phyloP scores from a whole-genome alignment of 2,329 filamentous ascomycete genomes.

The Juglanconis juglandina region DNA sequence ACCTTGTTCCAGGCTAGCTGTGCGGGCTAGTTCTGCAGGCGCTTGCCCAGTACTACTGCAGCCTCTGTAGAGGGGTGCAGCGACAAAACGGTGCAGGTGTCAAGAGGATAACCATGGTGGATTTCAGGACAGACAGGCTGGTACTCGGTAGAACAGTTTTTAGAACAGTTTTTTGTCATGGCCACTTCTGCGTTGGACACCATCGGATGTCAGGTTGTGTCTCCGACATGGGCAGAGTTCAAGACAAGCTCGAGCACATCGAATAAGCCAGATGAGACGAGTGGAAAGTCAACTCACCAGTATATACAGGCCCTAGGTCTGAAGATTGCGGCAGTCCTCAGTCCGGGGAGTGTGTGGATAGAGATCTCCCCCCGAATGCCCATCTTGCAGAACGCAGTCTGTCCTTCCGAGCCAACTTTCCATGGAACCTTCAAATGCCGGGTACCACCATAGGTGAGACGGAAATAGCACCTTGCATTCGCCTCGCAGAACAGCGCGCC shows the following conservation, averaged over 20 bases:
- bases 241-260: not conserved
- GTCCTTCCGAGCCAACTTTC: not conserved
- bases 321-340: no score
- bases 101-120: not conserved
- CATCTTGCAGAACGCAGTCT: not conserved
- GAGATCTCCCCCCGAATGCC: not conserved
- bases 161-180: not conserved
- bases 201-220: not conserved
- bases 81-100: constrained; percentile 11
- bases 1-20: not conserved
- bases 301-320: not conserved
- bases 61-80: constrained; percentile 7
- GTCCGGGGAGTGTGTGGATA: no score
- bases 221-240: not conserved
- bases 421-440: not conserved
- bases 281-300: not conserved
- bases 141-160: not conserved
- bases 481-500: not conserved
- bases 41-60: constrained; percentile 8
- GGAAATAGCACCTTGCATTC: not conserved
- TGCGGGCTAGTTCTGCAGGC: constrained; percentile 1
- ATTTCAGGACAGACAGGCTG: not conserved
- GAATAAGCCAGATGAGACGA: not conserved
- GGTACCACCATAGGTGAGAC: not conserved
- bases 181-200: not conserved